Evolutionary conservation across 2,329 filamentous ascomycete species (phyloP), one percentile per base, ranked within the genome.

Genomic region (Fusarium protoensiforme): DNA sequence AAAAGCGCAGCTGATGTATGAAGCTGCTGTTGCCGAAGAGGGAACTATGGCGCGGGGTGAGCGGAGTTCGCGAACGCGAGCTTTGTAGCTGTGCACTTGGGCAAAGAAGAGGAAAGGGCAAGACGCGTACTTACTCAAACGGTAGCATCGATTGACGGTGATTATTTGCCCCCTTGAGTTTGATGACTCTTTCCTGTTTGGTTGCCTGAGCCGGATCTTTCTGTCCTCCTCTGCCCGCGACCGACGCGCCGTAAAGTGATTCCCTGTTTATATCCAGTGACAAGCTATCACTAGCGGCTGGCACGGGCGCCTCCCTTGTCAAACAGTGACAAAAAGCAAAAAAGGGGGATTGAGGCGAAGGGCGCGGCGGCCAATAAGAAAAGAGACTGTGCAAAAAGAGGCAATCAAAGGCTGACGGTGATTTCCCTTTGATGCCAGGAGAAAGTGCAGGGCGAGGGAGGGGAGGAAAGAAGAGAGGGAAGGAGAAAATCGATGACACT

Each of bases 1-100:
- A 64, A 65, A 69, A 74, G 68, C 78, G 77, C 77, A 81, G 68
- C 66, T 80, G 77, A 69, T 74, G 67, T 61, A 78, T 67, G 61
- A 81, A 72, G 75, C 75, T 77, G 71, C 69, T 72, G 61, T 72
- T 73, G 38, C 72, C 68, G 54, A 79, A 80, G 51, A 80, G 56
- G 48, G 69, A 75, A 67, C 67, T 73, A 56, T 68, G 31, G 65
- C 54, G 58, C 35, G 36, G 22, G 51, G 57, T 77, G 62, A 78
- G 74, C 39, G 46, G 46, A 51, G 46, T 46, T 67, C 35, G 13
- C 43, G 16, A n/a, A 22, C 11, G 43, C 10, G 35, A 20, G 10
- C 61, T 60, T 61, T 53, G 58, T 59, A 53, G 38, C 57, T 31
- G 51, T 39, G 62, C 46, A 63, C 65, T 31, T 63, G 62, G 56